These are phyloP conservation scores for Gilbertella persicaria DNA, from an alignment of 371 early-diverging fungal species.

Conservation along the genomic window DNA sequence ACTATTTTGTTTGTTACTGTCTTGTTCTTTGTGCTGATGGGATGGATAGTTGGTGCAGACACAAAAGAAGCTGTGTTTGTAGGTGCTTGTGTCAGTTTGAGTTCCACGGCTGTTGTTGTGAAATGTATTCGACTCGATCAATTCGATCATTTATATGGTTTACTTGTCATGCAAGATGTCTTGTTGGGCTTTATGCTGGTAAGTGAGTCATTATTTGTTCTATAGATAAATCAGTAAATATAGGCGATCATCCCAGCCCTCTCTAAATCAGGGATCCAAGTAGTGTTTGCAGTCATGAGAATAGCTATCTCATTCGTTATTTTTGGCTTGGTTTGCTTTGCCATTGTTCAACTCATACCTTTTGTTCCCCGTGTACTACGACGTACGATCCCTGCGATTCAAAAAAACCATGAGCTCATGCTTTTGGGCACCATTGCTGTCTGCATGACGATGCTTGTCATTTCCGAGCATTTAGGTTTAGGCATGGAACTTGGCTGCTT, in stretches of 20 bases:
- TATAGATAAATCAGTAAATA: background rate
- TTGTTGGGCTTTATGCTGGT: slow-evolving; percentile 63
- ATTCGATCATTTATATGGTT: slow-evolving; percentile 49
- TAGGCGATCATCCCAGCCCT: slow-evolving; percentile 63
- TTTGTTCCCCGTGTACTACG: slow-evolving; percentile 21
- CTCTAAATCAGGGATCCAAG: slow-evolving; percentile 49
- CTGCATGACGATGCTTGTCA: slow-evolving; percentile 48
- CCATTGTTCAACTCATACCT: slow-evolving; percentile 34
- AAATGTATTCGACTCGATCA: slow-evolving; percentile 51
- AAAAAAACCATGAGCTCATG: slow-evolving; percentile 46
- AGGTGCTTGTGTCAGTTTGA: slow-evolving; percentile 56
- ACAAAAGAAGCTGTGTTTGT: slow-evolving; percentile 54
- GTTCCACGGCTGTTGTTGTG: slow-evolving; percentile 59
- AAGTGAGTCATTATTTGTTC: slow-evolving; percentile 4
- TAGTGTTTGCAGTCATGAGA: slow-evolving; percentile 35
- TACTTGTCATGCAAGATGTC: slow-evolving; percentile 64
- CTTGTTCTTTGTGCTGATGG: slow-evolving; percentile 40
- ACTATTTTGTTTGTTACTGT: slow-evolving; percentile 49
- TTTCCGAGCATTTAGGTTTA: slow-evolving; percentile 49
- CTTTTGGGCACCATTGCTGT: slow-evolving; percentile 55
- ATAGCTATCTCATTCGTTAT: slow-evolving; percentile 38
- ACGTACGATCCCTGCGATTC: slow-evolving; percentile 26
- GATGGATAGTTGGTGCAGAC: slow-evolving; percentile 36
- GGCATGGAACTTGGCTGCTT: slow-evolving; percentile 66
- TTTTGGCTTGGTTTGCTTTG: slow-evolving; percentile 43